phyloP scores from a whole-genome alignment of 805 yeast genomes.

The Metschnikowia colocasiae region DNA sequence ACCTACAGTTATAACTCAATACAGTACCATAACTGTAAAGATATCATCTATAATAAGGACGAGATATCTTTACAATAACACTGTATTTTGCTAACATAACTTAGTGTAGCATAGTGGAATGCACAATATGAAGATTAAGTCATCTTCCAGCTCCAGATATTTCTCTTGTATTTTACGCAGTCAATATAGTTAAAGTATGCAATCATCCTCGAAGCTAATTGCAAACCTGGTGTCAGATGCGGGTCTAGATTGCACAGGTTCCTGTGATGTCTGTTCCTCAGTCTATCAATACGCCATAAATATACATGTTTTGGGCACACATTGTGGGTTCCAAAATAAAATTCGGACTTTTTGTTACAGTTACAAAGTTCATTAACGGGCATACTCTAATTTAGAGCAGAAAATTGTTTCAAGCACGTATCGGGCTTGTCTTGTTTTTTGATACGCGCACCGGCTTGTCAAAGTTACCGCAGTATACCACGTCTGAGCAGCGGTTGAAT shows the following conservation, averaged over 20 bases:
- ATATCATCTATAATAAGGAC: too few relatives aligned
- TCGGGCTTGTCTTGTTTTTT: neutral
- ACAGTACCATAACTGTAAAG: neutral
- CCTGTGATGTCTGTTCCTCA: neutral
- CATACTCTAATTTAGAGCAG: neutral
- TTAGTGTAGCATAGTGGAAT: too few relatives aligned
- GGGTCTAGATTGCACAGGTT: neutral
- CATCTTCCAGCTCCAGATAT: too few relatives aligned
- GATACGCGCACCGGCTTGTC: neutral
- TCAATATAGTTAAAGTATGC: too few relatives aligned
- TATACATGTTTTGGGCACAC: neutral
- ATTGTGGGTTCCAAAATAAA: neutral
- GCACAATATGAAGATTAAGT: too few relatives aligned
- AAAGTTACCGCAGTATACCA: neutral
- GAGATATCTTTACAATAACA: too few relatives aligned
- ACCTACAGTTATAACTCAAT: neutral
- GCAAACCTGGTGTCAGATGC: neutral
- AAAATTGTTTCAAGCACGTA: neutral
- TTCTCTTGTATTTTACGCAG: too few relatives aligned
- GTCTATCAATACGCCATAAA: neutral
- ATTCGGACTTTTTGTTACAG: too few relatives aligned
- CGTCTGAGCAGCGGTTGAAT: neutral
- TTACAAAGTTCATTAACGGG: too few relatives aligned
- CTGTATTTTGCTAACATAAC: too few relatives aligned
- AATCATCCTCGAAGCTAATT: too few relatives aligned